Conservation (phyloP, 2,329 filamentous ascomycete genomes). For the Botrytis tulipae region DNA sequence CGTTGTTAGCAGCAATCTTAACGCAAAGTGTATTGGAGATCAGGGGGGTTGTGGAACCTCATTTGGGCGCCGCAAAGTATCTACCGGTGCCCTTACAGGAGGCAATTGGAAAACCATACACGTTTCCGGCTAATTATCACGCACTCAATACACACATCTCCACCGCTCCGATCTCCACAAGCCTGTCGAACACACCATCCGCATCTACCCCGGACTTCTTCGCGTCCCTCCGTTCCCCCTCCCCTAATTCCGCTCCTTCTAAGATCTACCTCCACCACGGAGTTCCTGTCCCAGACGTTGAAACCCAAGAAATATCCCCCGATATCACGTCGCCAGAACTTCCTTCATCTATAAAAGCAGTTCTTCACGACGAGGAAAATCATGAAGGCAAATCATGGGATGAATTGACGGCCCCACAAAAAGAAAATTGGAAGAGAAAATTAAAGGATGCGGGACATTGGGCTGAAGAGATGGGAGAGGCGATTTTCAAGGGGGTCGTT, state of each 20-base stretch:
- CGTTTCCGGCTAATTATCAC: constrained; percentile 20
- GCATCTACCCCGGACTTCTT: constrained; percentile 8
- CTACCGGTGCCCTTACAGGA: constrained; percentile 34
- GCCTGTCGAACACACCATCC: not conserved
- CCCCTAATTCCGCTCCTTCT: not conserved
- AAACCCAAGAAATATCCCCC: not conserved
- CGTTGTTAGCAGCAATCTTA: constrained; percentile 32
- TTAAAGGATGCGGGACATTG: constrained; percentile 38
- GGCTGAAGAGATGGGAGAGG: constrained; percentile 36
- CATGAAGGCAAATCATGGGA: constrained; percentile 36
- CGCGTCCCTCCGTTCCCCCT: constrained; percentile 5
- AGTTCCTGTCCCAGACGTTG: not conserved
- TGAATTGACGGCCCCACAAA: constrained; percentile 33
- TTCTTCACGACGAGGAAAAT: constrained; percentile 32
- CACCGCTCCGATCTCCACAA: not conserved
- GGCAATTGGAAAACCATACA: constrained; percentile 32
- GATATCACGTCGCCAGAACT: not conserved
- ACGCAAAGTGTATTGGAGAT: constrained; percentile 38
- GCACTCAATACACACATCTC: not conserved
- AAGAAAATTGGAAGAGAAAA: constrained; percentile 35
- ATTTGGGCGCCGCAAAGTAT: constrained; percentile 31
- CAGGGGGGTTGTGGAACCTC: constrained; percentile 29
- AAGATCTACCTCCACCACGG: not conserved
- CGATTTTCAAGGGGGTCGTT: constrained; percentile 38
- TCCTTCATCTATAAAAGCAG: constrained; percentile 23